These are phyloP conservation scores for Pleurotus tuoliensis DNA, from an alignment of 768 basidiomycete genomes.

Conservation along the genomic window DNA sequence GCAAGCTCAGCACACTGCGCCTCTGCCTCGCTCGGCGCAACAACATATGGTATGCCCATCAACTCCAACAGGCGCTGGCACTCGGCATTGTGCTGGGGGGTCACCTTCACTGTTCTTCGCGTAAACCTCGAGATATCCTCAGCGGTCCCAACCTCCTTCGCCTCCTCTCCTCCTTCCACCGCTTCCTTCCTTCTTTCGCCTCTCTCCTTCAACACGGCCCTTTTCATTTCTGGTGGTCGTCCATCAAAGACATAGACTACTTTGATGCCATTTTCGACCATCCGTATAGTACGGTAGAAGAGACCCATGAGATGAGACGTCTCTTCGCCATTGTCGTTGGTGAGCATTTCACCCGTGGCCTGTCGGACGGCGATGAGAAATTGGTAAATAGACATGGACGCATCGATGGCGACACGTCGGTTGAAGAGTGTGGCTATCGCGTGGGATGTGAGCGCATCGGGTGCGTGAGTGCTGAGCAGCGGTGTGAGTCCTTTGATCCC, in stretches of 20 bases:
- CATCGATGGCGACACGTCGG: constrained; percentile 97
- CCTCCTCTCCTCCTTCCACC: constrained; percentile 92
- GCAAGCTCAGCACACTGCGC: constrained; percentile 98
- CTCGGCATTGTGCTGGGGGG: constrained; percentile 94
- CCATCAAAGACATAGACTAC: constrained; percentile 98
- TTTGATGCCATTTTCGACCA: constrained; percentile 98
- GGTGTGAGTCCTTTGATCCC: constrained; percentile 96
- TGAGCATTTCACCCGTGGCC: constrained; percentile 93
- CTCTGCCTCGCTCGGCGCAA: constrained; percentile 97
- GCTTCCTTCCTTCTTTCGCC: constrained; percentile 89
- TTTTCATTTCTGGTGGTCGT: constrained; percentile 95
- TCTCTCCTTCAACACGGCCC: constrained; percentile 96
- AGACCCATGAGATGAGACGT: constrained; percentile 97
- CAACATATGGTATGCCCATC: constrained; percentile 96
- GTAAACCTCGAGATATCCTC: constrained; percentile 92
- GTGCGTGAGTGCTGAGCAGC: constrained; percentile 87
- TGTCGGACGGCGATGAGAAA: constrained; percentile 98
- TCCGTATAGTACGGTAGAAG: constrained; percentile 95
- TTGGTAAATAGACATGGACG: constrained; percentile 95
- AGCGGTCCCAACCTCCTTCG: constrained; percentile 82
- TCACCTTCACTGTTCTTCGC: constrained; percentile 90
- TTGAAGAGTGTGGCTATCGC: constrained; percentile 98
- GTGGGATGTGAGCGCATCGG: constrained; percentile 69
- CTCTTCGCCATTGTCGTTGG: constrained; percentile 96
- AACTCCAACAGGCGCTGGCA: constrained; percentile 80